Percentiles rank a stretch among this genome's conserved stretches.
Evolutionary conservation across 768 basidiomycete genomes (phyloP).

Genomic region (Tricholomella constricta): DNA sequence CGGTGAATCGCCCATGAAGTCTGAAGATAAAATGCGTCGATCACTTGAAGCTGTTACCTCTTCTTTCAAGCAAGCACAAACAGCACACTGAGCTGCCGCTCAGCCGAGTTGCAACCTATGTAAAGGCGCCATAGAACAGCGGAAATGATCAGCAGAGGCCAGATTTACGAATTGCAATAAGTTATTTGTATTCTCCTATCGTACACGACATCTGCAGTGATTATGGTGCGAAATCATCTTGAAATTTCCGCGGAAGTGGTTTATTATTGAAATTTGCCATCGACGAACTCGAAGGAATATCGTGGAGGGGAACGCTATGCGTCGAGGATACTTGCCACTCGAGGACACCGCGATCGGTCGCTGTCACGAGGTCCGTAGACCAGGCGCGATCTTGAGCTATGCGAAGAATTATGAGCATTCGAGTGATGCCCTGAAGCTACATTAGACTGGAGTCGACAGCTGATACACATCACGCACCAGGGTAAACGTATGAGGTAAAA

Average conservation of each 20-base stretch:
- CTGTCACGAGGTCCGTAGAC: conserved; percentile 22
- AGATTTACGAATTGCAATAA: not conserved
- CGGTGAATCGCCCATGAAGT: not conserved
- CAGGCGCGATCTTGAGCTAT: conserved; percentile 25
- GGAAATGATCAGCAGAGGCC: no score
- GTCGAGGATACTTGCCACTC: conserved; percentile 26
- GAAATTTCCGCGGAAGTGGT: conserved; percentile 8
- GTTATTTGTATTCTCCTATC: not conserved
- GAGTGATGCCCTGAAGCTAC: conserved; percentile 16
- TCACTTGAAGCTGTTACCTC: not conserved
- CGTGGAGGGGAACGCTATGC: conserved; percentile 22
- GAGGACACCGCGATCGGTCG: conserved; percentile 17
- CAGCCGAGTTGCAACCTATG: no score
- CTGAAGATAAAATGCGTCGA: not conserved
- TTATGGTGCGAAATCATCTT: not conserved
- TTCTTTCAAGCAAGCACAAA: not conserved
- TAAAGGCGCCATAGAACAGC: no score
- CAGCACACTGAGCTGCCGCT: not conserved
- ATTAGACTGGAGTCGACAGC: not conserved
- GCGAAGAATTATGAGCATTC: conserved; percentile 21
- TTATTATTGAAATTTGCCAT: conserved; percentile 4
- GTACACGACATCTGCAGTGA: not conserved
- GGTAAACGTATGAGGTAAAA: conserved; percentile 32
- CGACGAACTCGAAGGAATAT: conserved; percentile 10
- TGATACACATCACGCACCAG: conserved; percentile 25